Base-by-base conservation (phyloP, 2,329 filamentous ascomycete species). In the Rugonectria rugulosa region DNA sequence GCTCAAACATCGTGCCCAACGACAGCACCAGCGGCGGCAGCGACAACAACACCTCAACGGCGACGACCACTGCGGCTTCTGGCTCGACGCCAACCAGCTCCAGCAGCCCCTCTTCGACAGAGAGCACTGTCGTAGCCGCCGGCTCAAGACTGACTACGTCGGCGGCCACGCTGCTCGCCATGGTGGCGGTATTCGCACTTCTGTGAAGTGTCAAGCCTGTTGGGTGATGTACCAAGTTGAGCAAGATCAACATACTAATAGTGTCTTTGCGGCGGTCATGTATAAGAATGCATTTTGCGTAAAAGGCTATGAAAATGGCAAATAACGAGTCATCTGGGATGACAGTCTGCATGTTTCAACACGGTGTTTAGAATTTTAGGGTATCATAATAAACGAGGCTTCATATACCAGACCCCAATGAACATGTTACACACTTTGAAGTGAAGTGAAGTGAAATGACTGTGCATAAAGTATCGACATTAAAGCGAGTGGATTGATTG, bases 151-250 rank as follows among this genome's bases (percentile, higher is more conserved):
- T 81, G 59, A 63, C 73, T 43, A 73, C 74, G 7, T 75, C 80
- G 21, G 71, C 71, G 66, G 72, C 75, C 14, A 62, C 79, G 57
- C 71, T 85, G 41, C 59, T 80, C 44, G 76, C 68, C 56, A 56
- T 80, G 27, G 79, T 71, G 50, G 75, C 73, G 27, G 73, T 75
- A 53, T 70, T 82, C 54, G 62, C 83, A 64, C 70, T 84, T 32
- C 53, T 73, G 57, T 73, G 70, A 60, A 32, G 15, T 40, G 37
- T 29, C 12, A 14, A 37, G 20, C n/a, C n/a, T n/a, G 19, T 43
- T 29, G 38, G 14, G 29, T n/a, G 40, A 42, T 14, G 15, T 14
- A 40, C 2, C 34, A 29, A 23, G 40, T 32, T 46, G 38, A 40
- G 57, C 50, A 37, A 32, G 23, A 44, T 51, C 29, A 24, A 64